phyloP scores from a whole-genome alignment of 257 asterid genomes.

The Buddleja alternifolia region DNA sequence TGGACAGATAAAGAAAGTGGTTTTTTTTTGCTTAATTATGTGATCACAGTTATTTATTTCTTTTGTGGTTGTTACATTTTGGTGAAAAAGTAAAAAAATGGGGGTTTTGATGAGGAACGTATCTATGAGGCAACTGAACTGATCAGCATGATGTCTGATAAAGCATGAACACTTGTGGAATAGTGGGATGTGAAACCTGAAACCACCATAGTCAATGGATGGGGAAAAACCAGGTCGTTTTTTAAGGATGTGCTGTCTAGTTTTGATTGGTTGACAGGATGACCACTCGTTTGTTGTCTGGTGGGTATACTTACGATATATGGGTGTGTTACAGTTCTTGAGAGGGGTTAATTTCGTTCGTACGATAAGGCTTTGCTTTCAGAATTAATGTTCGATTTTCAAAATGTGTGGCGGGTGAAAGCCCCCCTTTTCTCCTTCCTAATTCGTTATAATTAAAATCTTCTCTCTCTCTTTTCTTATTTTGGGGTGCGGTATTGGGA shows the following conservation, averaged over 20 bases:
- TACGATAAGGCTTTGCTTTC: slow-evolving; percentile 28
- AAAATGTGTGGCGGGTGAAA: too few relatives aligned
- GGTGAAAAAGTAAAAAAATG: slow-evolving; percentile 27
- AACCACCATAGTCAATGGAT: slow-evolving; percentile 26
- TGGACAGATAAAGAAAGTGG: slow-evolving; percentile 13
- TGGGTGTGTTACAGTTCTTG: slow-evolving; percentile 16
- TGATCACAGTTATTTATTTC: slow-evolving; percentile 17
- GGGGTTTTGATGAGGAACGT: neutral
- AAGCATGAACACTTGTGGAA: slow-evolving; percentile 42
- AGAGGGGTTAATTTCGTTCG: slow-evolving; percentile 24
- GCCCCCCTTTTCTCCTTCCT: slow-evolving; percentile 27
- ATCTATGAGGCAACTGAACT: slow-evolving; percentile 12
- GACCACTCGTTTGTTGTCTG: slow-evolving; percentile 11
- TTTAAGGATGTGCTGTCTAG: slow-evolving; percentile 52
- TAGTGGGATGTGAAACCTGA: slow-evolving; percentile 40
- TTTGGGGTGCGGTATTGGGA: too few relatives aligned
- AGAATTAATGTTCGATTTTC: too few relatives aligned
- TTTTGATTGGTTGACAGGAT: slow-evolving; percentile 19
- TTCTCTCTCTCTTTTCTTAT: too few relatives aligned
- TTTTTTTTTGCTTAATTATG: slow-evolving; percentile 23
- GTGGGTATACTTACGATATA: too few relatives aligned
- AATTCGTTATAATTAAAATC: too few relatives aligned
- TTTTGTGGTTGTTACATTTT: neutral
- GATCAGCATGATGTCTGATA: slow-evolving; percentile 39
- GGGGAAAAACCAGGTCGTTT: slow-evolving; percentile 35